phyloP scores from a whole-genome alignment of 2,329 filamentous ascomycete species.

The Huntiella decipiens region DNA sequence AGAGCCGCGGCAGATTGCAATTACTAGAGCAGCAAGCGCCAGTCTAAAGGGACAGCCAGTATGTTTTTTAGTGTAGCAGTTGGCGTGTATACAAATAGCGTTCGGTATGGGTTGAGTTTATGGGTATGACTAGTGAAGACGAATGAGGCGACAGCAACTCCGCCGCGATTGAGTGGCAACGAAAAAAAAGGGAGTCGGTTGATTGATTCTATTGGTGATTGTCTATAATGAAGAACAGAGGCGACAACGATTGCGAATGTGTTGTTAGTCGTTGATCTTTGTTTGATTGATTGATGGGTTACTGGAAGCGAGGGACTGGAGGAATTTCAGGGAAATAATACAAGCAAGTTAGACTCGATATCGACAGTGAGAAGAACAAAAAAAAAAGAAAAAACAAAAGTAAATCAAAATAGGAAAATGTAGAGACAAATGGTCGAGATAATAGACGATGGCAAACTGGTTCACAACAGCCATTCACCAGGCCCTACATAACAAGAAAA shows the following conservation, averaged over 20 bases:
- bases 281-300: not conserved
- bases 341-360: not conserved
- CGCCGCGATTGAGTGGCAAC: not conserved
- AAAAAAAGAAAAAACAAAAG: not conserved
- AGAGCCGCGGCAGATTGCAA: slow-evolving; percentile 2
- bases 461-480: not conserved
- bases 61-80: not conserved
- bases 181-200: not conserved
- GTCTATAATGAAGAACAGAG: not conserved
- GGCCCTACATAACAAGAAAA: too few species aligned
- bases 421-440: not conserved
- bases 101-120: too few species aligned
- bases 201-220: too few species aligned
- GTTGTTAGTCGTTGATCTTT: not conserved
- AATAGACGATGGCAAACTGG: not conserved
- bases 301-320: not conserved
- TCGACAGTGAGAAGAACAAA: slow-evolving; percentile 3
- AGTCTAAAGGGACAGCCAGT: not conserved
- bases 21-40: not conserved
- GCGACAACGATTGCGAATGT: not conserved
- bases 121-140: too few species aligned
- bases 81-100: too few species aligned
- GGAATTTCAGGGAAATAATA: not conserved
- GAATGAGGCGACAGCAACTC: too few species aligned
- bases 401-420: not conserved